Base-by-base conservation (phyloP, 2,329 filamentous ascomycete genomes). In the Tolypocladium tundrense region DNA sequence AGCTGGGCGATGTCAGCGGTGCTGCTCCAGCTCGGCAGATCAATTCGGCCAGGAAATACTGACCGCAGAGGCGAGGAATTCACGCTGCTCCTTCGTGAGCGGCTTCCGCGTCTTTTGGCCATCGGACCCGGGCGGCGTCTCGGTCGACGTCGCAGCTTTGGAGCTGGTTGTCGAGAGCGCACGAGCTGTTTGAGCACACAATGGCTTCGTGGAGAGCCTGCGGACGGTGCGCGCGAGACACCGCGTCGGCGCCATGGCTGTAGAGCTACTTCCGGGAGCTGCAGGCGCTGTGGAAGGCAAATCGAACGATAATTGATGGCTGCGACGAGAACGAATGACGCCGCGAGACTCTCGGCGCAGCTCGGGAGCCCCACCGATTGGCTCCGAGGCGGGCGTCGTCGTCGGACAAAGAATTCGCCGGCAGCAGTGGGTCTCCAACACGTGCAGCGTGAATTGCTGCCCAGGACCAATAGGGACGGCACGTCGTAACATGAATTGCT, bases 1-100 rank as follows among this genome's bases (percentile, higher is more conserved):
- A 97, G 85, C 84, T 88, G 55, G 7, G 40, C 19, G 27, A 35
- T 57, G 57, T 64, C 56, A 65, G 60, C 19, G 19, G 42, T 37
- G 7, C 4, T 19, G 6, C 9, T 2, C 9, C 8, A 2, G 24
- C 7, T 19, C 13, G 9, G 45, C 1, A 33, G 9, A 6, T 48
- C 3, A 8, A 2, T 19, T 2, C 8, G 9, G 2, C 8, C 14
- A 54, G 16, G 16, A 33, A 31, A 21, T 42, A 66, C 80, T 63
- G 76, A 87, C 84, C 19, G 90, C 90, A 35, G 87, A 83, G 59
- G 88, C 86, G 54, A 95, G 84, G 67, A 88, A 95, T 58, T 87
- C 80, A 59, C 84, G 81, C 68, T 96, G 90, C 60, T 84, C 79
- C 62, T 82, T 74, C 37, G 85, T 90, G 53, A 94, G 77, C 11